Conservation (phyloP, 1,139 yeast genomes). For the Kodamaea sp. region DNA sequence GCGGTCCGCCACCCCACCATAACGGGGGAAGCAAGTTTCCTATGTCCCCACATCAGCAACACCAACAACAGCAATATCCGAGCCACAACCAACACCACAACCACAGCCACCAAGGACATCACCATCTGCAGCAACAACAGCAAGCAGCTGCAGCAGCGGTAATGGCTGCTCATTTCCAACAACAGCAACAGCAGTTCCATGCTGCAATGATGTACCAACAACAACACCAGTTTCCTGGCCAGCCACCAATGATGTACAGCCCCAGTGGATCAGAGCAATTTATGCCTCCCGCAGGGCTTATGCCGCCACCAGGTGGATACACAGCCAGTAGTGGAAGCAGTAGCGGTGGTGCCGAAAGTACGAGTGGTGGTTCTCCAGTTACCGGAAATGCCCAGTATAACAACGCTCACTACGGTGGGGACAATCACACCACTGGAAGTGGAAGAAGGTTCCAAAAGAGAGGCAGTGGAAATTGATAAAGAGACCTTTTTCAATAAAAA, state of each 20-base stretch:
- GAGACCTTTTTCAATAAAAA: neutral
- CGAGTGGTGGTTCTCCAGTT: conserved; percentile 28
- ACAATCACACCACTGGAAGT: conserved; percentile 10
- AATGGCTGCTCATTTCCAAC: conserved; percentile 29
- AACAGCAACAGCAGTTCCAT: conserved; percentile 37
- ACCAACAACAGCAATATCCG: conserved; percentile 21
- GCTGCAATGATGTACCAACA: conserved; percentile 41
- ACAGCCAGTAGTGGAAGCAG: conserved; percentile 28
- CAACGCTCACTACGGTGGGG: conserved; percentile 8
- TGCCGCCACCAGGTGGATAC: conserved; percentile 39
- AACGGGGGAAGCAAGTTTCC: conserved; percentile 15
- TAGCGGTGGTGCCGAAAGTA: conserved; percentile 17
- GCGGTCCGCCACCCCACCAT: conserved; percentile 10
- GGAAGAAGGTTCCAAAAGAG: conserved; percentile 14
- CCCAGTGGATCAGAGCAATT: conserved; percentile 33
- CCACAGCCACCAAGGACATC: conserved; percentile 17
- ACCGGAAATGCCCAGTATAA: conserved; percentile 19
- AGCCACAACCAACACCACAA: conserved; percentile 19
- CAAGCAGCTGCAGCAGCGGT: conserved; percentile 20
- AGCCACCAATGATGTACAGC: conserved; percentile 32
- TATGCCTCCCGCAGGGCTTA: conserved; percentile 32
- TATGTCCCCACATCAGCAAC: conserved; percentile 19
- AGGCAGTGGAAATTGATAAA: conserved; percentile 1
- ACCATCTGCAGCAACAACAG: conserved; percentile 18
- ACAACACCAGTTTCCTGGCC: conserved; percentile 32